These are phyloP conservation scores for Gentiana straminea DNA, from an alignment of 257 asterid genomes.

Conservation along the genomic window DNA sequence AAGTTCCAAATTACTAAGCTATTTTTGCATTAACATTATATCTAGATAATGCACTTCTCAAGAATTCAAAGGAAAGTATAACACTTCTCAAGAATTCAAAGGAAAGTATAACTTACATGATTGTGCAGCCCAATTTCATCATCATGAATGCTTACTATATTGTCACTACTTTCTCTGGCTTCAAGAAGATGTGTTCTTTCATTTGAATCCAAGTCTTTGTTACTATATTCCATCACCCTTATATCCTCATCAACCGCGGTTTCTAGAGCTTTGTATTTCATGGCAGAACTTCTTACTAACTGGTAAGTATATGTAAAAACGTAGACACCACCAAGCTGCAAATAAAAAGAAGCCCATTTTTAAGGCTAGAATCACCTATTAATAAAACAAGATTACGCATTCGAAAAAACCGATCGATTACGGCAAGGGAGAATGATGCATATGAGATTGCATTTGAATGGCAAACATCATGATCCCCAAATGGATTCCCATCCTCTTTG, in stretches of 20 bases:
- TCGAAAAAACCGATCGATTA: conserved; percentile 12
- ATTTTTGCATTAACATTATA: neutral
- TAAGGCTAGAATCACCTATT: neutral
- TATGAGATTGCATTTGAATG: conserved; percentile 48
- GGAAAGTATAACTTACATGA: conserved; percentile 19
- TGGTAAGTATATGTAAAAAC: conserved; percentile 68
- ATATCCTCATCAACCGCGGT: conserved; percentile 15
- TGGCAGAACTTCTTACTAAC: conserved; percentile 41
- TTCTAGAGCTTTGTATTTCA: conserved; percentile 20
- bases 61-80: neutral
- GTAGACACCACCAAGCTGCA: conserved; percentile 73
- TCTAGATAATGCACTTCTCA: neutral
- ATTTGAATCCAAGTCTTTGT: conserved; percentile 45
- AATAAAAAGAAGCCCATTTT: conserved; percentile 4
- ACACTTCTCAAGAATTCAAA: neutral
- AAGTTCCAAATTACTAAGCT: no score
- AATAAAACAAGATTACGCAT: neutral
- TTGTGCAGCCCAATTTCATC: conserved; percentile 4
- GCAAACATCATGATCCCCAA: conserved; percentile 56
- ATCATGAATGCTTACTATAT: conserved; percentile 4
- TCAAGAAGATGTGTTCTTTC: conserved; percentile 35
- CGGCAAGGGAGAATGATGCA: conserved; percentile 88
- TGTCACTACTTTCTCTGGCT: conserved; percentile 11
- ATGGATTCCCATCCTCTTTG: conserved; percentile 60
- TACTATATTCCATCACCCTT: conserved; percentile 28